phyloP scores from a whole-genome alignment of 495 filamentous ascomycete species.

The Podospora fimiseda region DNA sequence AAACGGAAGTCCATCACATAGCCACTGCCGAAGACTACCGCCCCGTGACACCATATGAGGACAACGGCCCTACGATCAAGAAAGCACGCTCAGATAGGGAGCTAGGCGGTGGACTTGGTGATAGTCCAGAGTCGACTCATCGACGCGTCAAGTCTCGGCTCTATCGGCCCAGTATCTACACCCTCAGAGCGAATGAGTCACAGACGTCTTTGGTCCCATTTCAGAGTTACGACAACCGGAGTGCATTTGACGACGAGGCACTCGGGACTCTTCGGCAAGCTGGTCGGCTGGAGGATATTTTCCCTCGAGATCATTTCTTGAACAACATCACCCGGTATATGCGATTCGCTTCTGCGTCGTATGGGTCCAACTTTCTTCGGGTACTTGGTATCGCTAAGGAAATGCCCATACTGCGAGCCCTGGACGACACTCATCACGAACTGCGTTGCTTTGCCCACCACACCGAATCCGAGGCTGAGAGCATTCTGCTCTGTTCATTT shows the following conservation, averaged over 20 bases:
- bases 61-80: conserved; percentile 2
- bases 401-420: conserved; percentile 38
- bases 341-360: conserved; percentile 71
- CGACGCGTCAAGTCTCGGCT: conserved; percentile 34
- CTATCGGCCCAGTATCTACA: conserved; percentile 60
- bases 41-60: conserved; percentile 9
- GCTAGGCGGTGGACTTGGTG: not conserved
- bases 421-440: conserved; percentile 55
- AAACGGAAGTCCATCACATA: conserved; percentile 56
- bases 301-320: conserved; percentile 60
- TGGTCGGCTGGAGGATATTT: conserved; percentile 56
- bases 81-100: conserved; percentile 9
- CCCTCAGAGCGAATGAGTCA: conserved; percentile 57
- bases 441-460: conserved; percentile 67
- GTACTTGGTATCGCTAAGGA: conserved; percentile 58
- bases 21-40: conserved; percentile 33
- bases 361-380: conserved; percentile 64
- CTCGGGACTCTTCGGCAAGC: conserved; percentile 50
- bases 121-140: conserved; percentile 17
- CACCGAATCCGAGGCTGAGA: conserved; percentile 57
- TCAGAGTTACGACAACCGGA: conserved; percentile 39
- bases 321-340: conserved; percentile 69
- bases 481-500: conserved; percentile 70
- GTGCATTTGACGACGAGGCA: conserved; percentile 51
- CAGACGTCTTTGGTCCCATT: conserved; percentile 58